Evolutionary conservation across 257 asterid species (phyloP), one percentile per base, ranked within the genome.

Genomic region (Misopates orontium): DNA sequence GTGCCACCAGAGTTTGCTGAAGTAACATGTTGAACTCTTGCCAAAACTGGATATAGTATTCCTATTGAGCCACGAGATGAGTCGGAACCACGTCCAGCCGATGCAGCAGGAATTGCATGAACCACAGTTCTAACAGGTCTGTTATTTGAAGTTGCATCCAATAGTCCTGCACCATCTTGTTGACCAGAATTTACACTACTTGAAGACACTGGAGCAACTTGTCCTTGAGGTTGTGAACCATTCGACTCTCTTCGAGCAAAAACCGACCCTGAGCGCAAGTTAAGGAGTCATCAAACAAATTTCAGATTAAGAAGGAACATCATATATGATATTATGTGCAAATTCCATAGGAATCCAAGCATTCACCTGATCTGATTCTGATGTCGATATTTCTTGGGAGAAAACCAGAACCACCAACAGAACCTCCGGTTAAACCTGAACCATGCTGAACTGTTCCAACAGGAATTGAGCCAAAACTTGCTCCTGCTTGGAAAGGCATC

Each of bases 301-400:
- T 42, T 53, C 12, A 31, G 15, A 64, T 39, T 41, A 52, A 32
- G 60, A 17, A 44, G 41, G 42, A 62, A 45, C 19, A 53, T 14
- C 21, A 40, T 52, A 21, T 23, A 20, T 25, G 50, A 22, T 60
- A 55, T 54, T 8, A 51, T 55, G 41, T 20, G 62, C 51, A 4
- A 0, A 8, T 11, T 53, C 8, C 2, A 36, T 45, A 16, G 28
- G 57, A 67, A 36, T 18, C 56, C 45, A 56, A 54, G 59, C 59
- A 8, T 62, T 64, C 67, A 92, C 98, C 99, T 87, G 97, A 79
- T 74, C 96, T 82, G 78, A 93, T 88, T 83, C 99, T 86, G 83
- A 93, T 87, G 78, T 93, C 99, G 68, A 90, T 90, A 75, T 88
- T 93, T 78, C 99, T 84, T 48, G 98, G 98, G 62, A 76, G 68